Evolutionary conservation across 306 rosid species (phyloP).

Genomic region (Potentilla sterilis): DNA sequence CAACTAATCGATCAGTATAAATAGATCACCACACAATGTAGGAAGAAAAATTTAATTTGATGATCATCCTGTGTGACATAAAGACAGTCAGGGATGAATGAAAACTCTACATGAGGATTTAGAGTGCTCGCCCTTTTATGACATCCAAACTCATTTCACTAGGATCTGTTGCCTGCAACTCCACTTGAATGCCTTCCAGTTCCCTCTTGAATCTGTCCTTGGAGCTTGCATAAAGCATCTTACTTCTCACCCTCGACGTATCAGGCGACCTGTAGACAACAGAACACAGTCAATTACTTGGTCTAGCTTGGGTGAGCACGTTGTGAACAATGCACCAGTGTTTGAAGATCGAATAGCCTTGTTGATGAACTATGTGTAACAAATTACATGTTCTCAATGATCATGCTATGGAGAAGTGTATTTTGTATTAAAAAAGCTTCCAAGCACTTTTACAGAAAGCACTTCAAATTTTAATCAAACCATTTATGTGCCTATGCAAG

Average conservation of each 20-base stretch:
- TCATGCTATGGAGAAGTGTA: not conserved
- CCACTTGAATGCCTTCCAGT: slow-evolving; percentile 32
- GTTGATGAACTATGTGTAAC: not conserved
- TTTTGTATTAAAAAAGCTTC: not conserved
- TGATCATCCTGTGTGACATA: slow-evolving; percentile 7
- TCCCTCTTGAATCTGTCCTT: slow-evolving; percentile 36
- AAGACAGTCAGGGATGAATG: not conserved
- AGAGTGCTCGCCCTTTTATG: slow-evolving; percentile 26
- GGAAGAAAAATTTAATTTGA: not conserved
- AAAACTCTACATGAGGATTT: not conserved
- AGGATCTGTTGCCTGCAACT: slow-evolving; percentile 34
- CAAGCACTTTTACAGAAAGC: not conserved
- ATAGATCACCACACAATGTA: not conserved
- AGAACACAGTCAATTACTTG: not conserved
- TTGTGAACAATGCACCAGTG: not conserved
- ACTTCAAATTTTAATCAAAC: not conserved
- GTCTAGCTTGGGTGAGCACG: not conserved
- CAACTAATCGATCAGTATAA: not conserved
- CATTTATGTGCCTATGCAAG: not conserved
- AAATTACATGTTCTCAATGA: not conserved
- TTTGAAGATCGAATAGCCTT: not conserved
- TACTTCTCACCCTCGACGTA: slow-evolving; percentile 29
- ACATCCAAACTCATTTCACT: slow-evolving; percentile 34
- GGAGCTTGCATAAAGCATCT: slow-evolving; percentile 41
- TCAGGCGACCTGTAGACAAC: slow-evolving; percentile 26